Evolutionary conservation across 2,329 filamentous ascomycete genomes (phyloP).

Genomic region (Ophiognomonia clavigignenti-juglandacearum): DNA sequence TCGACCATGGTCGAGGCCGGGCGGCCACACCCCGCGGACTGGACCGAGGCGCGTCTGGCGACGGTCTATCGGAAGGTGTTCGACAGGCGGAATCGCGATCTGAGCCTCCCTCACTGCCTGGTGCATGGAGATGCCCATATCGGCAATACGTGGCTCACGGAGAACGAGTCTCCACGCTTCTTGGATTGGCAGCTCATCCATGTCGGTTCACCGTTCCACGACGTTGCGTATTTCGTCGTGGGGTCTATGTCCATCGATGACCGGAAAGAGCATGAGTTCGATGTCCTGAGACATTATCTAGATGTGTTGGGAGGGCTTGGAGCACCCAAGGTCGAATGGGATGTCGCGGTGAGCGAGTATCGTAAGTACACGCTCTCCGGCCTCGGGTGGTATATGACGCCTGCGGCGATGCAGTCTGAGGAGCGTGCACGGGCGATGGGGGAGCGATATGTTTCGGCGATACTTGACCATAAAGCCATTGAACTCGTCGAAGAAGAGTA

Average conservation of each 20-base stretch:
- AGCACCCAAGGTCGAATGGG: constrained; percentile 24
- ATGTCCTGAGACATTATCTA: constrained; percentile 32
- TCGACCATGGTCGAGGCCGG: too few relatives aligned
- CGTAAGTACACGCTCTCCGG: constrained; percentile 27
- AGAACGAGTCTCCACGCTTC: constrained; percentile 30
- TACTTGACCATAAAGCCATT: too few relatives aligned
- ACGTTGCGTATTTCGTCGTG: constrained; percentile 35
- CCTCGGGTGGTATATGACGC: constrained; percentile 29
- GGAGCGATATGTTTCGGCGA: too few relatives aligned
- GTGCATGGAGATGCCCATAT: constrained; percentile 38
- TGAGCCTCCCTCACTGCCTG: constrained; percentile 28
- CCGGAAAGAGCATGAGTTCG: constrained; percentile 34
- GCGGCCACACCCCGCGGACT: too few relatives aligned
- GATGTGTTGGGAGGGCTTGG: constrained; percentile 25
- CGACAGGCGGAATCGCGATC: not conserved
- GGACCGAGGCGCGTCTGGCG: constrained; percentile 26
- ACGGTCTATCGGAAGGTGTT: not conserved
- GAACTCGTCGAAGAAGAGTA: too few relatives aligned
- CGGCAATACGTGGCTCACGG: constrained; percentile 36
- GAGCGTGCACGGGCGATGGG: constrained; percentile 28
- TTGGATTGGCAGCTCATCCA: constrained; percentile 37
- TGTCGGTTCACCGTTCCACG: constrained; percentile 37
- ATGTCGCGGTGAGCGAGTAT: constrained; percentile 26
- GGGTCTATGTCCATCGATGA: constrained; percentile 32
- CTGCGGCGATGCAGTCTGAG: constrained; percentile 29